Conservation (phyloP, 2,329 filamentous ascomycete species). For the Fusarium pininemorale region DNA sequence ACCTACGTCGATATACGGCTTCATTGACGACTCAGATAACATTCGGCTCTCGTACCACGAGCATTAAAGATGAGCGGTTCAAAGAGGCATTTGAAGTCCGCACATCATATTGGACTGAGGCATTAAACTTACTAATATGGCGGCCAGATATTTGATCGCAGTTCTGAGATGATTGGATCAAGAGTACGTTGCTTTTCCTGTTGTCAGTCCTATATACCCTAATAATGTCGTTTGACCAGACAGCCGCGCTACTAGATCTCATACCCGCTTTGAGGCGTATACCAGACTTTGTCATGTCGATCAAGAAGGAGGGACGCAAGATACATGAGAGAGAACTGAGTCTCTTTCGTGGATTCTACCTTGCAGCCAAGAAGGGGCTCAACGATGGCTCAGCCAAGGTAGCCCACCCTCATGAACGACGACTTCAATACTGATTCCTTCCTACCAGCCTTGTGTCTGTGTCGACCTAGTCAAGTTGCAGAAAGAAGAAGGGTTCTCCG, state of each 20-base stretch:
- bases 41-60: neutral
- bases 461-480: neutral
- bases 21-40: neutral
- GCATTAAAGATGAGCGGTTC: neutral
- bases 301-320: neutral
- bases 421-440: fast-evolving
- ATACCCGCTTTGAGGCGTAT: neutral
- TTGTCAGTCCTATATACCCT: neutral
- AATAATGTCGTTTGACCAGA: neutral
- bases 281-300: neutral
- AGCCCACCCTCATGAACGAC: fast-evolving
- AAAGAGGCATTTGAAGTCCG: neutral
- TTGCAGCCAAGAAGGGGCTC: neutral
- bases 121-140: fast-evolving
- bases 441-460: neutral
- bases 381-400: neutral
- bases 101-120: fast-evolving
- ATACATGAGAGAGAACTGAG: neutral
- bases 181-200: neutral
- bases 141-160: neutral
- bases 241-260: neutral
- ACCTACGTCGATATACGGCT: neutral
- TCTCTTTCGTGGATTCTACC: neutral
- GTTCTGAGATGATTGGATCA: neutral
- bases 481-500: neutral